phyloP scores from a whole-genome alignment of 306 rosid species.

The Vicia sativa region DNA sequence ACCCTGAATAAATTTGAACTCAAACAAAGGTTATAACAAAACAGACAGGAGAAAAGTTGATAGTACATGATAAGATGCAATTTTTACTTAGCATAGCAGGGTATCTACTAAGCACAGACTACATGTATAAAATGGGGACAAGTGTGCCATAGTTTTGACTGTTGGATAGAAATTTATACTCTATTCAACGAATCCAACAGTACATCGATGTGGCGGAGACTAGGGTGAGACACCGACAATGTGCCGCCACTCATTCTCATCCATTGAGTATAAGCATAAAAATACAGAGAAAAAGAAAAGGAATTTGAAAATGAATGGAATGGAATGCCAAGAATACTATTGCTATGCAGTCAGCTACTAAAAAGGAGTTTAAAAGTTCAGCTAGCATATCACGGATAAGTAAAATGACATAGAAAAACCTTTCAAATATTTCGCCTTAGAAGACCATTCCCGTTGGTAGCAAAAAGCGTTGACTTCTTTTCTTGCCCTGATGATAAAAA shows the following conservation, averaged over 20 bases:
- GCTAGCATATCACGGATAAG: conserved; percentile 24
- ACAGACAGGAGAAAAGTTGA: conserved; percentile 1
- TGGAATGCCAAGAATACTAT: conserved; percentile 5
- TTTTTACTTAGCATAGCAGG: conserved; percentile 3
- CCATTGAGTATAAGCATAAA: neutral
- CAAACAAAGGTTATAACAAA: conserved; percentile 7
- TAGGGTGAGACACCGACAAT: conserved; percentile 1
- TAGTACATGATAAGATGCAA: conserved; percentile 14
- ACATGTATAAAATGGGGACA: neutral
- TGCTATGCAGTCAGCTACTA: conserved; percentile 5
- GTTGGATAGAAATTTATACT: conserved; percentile 7
- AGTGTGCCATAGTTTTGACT: neutral
- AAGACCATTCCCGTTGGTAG: conserved; percentile 62
- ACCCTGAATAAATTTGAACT: conserved; percentile 8
- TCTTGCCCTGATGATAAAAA: conserved; percentile 77
- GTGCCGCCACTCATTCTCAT: neutral
- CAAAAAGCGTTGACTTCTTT: conserved; percentile 54
- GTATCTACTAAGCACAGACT: conserved; percentile 14
- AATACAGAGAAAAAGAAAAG: conserved; percentile 3
- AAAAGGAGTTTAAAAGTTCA: conserved; percentile 17
- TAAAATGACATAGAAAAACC: conserved; percentile 36
- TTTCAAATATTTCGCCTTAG: conserved; percentile 59
- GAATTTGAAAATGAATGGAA: conserved; percentile 6
- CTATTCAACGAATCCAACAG: neutral
- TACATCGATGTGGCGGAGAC: neutral